phyloP scores from a whole-genome alignment of 176 grass and related monocot species.

The Guadua angustifolia region DNA sequence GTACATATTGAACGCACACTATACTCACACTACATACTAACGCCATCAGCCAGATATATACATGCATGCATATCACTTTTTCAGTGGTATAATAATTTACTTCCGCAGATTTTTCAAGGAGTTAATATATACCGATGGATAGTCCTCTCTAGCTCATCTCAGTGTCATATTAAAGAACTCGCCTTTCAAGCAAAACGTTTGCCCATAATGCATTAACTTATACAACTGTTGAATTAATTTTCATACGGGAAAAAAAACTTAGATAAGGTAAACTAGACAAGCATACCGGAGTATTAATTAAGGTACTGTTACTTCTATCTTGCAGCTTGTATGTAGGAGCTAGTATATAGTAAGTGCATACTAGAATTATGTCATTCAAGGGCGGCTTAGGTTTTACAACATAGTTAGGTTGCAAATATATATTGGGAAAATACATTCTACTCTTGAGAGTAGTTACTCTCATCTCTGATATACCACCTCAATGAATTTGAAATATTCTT shows the following conservation, averaged over 20 bases:
- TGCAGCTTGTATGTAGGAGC: no score
- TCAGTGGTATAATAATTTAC: not conserved
- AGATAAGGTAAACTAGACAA: not conserved
- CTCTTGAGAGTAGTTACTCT: no score
- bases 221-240: not conserved
- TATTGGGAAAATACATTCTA: no score
- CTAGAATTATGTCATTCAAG: no score
- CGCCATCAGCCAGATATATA: not conserved
- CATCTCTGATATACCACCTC: no score
- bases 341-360: no score
- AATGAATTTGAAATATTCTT: no score
- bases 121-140: not conserved
- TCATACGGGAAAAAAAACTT: not conserved
- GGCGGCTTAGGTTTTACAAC: no score
- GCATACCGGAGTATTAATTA: not conserved
- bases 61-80: not conserved
- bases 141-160: not conserved
- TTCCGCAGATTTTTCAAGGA: constrained; percentile 1
- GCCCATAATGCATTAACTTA: not conserved
- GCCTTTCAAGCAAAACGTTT: not conserved
- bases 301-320: not conserved
- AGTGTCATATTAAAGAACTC: constrained; percentile 32
- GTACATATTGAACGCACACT: no score
- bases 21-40: not conserved
- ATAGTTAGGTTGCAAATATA: no score